Base-by-base conservation (phyloP, 2,329 filamentous ascomycete species). In the Hymenoscyphus repandus region DNA sequence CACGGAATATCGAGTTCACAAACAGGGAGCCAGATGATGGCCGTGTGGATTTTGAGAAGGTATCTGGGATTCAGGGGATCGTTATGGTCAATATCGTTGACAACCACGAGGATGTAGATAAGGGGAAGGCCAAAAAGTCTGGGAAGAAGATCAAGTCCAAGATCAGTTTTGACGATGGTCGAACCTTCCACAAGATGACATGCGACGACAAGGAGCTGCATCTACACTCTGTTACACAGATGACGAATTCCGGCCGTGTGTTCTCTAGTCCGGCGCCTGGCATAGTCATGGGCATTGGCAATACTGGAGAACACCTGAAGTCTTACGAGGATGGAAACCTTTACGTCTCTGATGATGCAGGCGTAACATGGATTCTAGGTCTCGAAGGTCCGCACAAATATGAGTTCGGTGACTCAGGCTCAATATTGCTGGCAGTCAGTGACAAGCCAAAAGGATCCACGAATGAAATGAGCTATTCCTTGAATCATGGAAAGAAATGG, bases 111-210 rank as follows among this genome's bases (percentile, higher is more conserved):
- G 85, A 90, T 1, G 81, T 95, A 0, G 76, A 83, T 47, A 74
- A 74, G 31, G 71, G 72, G 6, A 71, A 71, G 22, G 22, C 22
- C 22, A 27, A 27, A 27, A 27, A 27, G 22, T 27, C 22, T 1
- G 62, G 70, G 5, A 92, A 92, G 72, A 82, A 88, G 64, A 68
- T 95, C 41, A 77, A 84, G 55, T 90, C 88, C 31, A 77, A 84
- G 61, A 96, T 99, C 65, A 96, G 88, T 45, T 99, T 97, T 64
- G 91, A 99, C 63, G 93, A 99, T 67, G 93, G 95, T 20, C 79
- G 91, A 61, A 92, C 85, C 0, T 97, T 95, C 68, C 80, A 89
- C 51, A 66, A 78, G 5, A 72, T 97, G 58, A 88, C 84, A 58
- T 76, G 78, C 11, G 79, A 83, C 47, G 77, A 81, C 31, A 61